Percentiles rank a stretch among this genome's conserved stretches.
phyloP scores from a whole-genome alignment of 306 rosid species.

The Cajanus cajan region DNA sequence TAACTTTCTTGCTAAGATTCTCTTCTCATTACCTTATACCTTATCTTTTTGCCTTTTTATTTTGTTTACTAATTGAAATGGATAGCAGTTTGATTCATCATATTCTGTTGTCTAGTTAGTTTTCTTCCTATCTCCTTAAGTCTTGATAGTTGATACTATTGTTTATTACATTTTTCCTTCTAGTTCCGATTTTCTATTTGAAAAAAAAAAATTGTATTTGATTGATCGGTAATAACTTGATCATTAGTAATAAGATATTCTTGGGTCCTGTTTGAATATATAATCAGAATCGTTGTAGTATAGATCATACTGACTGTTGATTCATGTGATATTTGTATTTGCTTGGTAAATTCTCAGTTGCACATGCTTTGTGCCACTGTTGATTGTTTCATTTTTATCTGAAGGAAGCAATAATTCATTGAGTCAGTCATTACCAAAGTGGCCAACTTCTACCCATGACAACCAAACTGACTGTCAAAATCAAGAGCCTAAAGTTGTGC shows the following conservation, averaged over 20 bases:
- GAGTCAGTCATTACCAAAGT: conserved; percentile 53
- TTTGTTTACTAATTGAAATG: not conserved
- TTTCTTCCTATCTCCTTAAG: not conserved
- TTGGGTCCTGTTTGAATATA: not conserved
- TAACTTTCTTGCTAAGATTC: not conserved
- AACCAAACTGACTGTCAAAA: conserved; percentile 48
- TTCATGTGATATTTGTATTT: conserved; percentile 21
- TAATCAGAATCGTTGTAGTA: not conserved
- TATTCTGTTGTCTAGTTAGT: not conserved
- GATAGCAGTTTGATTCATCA: not conserved
- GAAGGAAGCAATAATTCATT: conserved; percentile 58
- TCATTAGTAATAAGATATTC: not conserved
- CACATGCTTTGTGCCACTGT: not conserved
- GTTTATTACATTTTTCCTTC: not conserved
- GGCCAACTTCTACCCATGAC: conserved; percentile 43
- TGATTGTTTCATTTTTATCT: conserved; percentile 39
- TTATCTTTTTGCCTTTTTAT: not conserved
- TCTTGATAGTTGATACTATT: not conserved
- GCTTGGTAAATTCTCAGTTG: conserved; percentile 3
- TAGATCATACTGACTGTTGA: not conserved
- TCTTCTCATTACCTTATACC: not conserved
- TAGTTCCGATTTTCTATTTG: not conserved
- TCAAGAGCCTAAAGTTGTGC: conserved; percentile 51
- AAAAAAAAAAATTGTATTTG: conserved; percentile 1
- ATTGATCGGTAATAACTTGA: not conserved